A percentile compares a stretch with the other conserved stretches of the same genome.
phyloP scores from a whole-genome alignment of 345 rosid species.

The Citropsis articulata region DNA sequence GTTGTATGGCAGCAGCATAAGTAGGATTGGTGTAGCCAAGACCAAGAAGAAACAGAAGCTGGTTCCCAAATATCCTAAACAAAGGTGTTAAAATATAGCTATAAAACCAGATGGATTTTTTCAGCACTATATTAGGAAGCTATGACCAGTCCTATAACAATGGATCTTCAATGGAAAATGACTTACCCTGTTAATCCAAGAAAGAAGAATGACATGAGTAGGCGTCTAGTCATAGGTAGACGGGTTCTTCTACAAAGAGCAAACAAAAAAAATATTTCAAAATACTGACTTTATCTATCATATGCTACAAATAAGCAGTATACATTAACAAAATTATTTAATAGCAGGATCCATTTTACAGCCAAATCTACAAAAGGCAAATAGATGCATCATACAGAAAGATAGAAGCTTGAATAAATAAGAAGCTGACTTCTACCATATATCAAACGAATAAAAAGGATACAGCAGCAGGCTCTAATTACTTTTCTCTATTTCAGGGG shows the following conservation, averaged over 20 bases:
- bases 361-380: neutral
- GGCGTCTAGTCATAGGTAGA: slow-evolving; percentile 64
- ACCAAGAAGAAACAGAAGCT: slow-evolving; percentile 91
- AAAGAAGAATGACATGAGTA: slow-evolving; percentile 73
- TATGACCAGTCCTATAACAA: slow-evolving; percentile 12
- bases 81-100: slow-evolving; percentile 16
- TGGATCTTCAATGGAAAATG: neutral
- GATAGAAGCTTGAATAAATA: neutral
- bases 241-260: slow-evolving; percentile 61
- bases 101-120: slow-evolving; percentile 10
- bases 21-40: slow-evolving; percentile 96
- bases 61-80: slow-evolving; percentile 94
- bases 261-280: slow-evolving; percentile 14
- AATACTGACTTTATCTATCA: neutral
- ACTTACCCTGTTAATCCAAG: slow-evolving; percentile 90
- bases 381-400: neutral
- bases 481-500: neutral
- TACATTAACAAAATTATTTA: neutral
- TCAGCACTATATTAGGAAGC: neutral
- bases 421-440: neutral
- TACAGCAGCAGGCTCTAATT: neutral
- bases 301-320: neutral
- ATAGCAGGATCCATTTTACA: neutral
- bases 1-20: slow-evolving; percentile 97
- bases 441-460: neutral